phyloP scores from a whole-genome alignment of 139 green algal species.

The Closterium sp. region DNA sequence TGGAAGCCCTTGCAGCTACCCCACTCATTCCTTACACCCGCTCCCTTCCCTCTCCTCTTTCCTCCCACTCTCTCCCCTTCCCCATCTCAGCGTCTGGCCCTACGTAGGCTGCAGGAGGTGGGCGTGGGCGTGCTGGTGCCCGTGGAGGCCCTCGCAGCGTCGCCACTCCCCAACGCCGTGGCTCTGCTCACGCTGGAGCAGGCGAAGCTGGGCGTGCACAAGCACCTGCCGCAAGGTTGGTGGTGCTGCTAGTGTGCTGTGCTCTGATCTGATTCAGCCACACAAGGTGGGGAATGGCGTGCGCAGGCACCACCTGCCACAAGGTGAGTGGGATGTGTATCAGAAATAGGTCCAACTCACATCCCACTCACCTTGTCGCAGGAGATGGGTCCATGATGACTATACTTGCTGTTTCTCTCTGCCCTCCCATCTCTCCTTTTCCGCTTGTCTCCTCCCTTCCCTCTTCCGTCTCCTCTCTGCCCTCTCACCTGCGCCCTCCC shows the following conservation, averaged over 20 bases:
- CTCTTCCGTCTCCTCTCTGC: neutral
- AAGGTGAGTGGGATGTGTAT: too few relatives aligned
- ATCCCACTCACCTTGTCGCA: too few relatives aligned
- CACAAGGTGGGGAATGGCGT: too few relatives aligned
- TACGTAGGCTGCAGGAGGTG: conserved; percentile 84
- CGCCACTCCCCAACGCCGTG: conserved; percentile 79
- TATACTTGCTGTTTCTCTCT: neutral
- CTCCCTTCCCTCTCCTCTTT: neutral
- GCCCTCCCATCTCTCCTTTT: neutral
- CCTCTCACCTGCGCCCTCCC: too few relatives aligned
- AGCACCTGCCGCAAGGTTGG: conserved; percentile 68
- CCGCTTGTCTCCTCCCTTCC: neutral
- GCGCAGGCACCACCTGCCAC: too few relatives aligned
- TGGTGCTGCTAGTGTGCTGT: neutral
- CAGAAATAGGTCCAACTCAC: too few relatives aligned
- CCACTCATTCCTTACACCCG: conserved; percentile 58
- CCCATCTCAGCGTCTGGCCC: conserved; percentile 55
- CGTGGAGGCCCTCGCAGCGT: neutral
- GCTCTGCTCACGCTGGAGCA: conserved; percentile 74
- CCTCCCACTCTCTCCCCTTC: neutral
- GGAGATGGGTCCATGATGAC: too few relatives aligned
- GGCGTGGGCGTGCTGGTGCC: conserved; percentile 64
- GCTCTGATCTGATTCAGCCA: too few relatives aligned
- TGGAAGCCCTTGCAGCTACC: conserved; percentile 37
- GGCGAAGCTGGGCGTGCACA: conserved; percentile 13